Conservation (phyloP, 2,329 filamentous ascomycete species). For the Botrytis tulipae region DNA sequence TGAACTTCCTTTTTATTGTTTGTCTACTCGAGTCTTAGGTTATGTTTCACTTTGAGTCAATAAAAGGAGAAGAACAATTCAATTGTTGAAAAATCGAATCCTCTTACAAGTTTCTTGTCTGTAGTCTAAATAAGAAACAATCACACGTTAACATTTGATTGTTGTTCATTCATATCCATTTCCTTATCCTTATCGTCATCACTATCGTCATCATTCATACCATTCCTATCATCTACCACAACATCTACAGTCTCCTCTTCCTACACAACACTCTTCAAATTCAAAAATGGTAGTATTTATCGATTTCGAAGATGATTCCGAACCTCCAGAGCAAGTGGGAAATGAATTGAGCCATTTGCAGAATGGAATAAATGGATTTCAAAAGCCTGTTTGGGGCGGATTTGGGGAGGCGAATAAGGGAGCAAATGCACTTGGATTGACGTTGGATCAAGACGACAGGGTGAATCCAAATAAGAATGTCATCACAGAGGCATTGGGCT, state of each 20-base stretch:
- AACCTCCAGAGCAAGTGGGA: conserved; percentile 32
- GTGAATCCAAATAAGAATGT: conserved; percentile 53
- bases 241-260: not conserved
- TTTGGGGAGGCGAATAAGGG: conserved; percentile 15
- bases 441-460: conserved; percentile 22
- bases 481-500: conserved; percentile 61
- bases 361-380: conserved; percentile 22
- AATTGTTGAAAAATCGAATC: not conserved
- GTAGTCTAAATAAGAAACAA: conserved; percentile 35
- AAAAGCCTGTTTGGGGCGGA: conserved; percentile 20
- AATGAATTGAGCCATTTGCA: conserved; percentile 14
- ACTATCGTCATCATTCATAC: not conserved
- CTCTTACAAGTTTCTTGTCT: conserved; percentile 4
- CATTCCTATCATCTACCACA: not conserved
- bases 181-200: conserved; percentile 24
- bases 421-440: not conserved
- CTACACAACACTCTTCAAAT: conserved; percentile 5
- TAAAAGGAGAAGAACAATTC: not conserved
- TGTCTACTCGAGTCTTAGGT: not conserved
- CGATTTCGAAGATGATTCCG: conserved; percentile 38
- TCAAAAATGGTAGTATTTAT: conserved; percentile 38
- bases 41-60: not conserved
- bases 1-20: not conserved
- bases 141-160: conserved; percentile 14
- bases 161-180: conserved; percentile 26